These are phyloP conservation scores for Colletotrichum sublineola DNA, from an alignment of 2,329 filamentous ascomycete genomes.

Conservation along the genomic window DNA sequence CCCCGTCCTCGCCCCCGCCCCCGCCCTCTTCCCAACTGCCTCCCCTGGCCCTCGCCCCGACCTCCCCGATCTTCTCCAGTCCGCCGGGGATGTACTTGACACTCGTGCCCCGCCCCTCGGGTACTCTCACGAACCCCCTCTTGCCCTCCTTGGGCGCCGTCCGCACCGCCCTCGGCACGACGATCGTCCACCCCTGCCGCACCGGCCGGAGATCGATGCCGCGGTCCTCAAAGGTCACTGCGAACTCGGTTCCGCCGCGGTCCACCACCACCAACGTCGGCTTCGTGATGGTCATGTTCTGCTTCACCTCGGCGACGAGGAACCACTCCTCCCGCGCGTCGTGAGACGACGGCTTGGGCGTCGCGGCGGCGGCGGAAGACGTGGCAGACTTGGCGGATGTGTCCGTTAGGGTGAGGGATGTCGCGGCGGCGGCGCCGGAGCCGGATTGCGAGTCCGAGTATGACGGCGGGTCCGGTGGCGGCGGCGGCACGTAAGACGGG, in stretches of 20 bases:
- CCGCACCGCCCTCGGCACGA: constrained; percentile 53
- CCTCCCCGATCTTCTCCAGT: constrained; percentile 49
- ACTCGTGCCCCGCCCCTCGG: constrained; percentile 48
- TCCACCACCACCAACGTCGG: constrained; percentile 62
- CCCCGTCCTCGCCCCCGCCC: constrained; percentile 7
- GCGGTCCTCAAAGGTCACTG: constrained; percentile 60
- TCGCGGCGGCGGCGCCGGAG: constrained; percentile 11
- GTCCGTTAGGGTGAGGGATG: constrained; percentile 12
- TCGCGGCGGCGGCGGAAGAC: background rate
- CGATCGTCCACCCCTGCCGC: constrained; percentile 55
- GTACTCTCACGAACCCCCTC: constrained; percentile 55
- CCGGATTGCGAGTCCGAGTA: constrained; percentile 28
- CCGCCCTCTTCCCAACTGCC: constrained; percentile 11
- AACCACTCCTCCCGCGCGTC: constrained; percentile 47
- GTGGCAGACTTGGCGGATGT: background rate
- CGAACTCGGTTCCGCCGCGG: constrained; percentile 55
- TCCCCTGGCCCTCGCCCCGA: constrained; percentile 45
- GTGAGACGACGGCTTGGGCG: constrained; percentile 38
- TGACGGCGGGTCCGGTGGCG: constrained; percentile 15
- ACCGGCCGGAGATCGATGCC: constrained; percentile 54
- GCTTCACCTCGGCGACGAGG: constrained; percentile 60
- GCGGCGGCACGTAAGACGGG: constrained; percentile 17
- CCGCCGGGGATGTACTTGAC: constrained; percentile 53
- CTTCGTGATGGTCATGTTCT: constrained; percentile 63
- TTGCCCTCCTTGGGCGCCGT: constrained; percentile 54